A percentile compares a stretch with the other conserved stretches of the same genome.
These are phyloP conservation scores for Debaryomyces singareniensis DNA, from an alignment of 1,139 yeast species.

Conservation along the genomic window DNA sequence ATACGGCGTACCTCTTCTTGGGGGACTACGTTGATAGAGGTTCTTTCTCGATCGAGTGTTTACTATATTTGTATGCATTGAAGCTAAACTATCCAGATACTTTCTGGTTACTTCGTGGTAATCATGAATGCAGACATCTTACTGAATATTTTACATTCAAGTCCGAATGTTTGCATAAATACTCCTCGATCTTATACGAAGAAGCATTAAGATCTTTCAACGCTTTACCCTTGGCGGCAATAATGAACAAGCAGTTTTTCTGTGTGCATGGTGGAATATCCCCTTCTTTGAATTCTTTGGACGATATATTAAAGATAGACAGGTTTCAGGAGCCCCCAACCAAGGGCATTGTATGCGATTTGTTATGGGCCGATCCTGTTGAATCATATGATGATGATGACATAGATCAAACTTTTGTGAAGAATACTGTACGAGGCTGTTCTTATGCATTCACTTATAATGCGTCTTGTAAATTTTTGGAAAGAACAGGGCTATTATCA, in stretches of 20 bases:
- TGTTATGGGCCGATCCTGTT: slow-evolving; percentile 93
- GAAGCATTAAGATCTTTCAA: slow-evolving; percentile 77
- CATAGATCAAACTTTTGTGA: slow-evolving; percentile 45
- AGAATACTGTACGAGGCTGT: slow-evolving; percentile 83
- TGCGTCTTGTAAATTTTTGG: slow-evolving; percentile 79
- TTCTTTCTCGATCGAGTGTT: slow-evolving; percentile 82
- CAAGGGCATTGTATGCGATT: slow-evolving; percentile 88
- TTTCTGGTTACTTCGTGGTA: slow-evolving; percentile 84
- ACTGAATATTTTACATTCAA: slow-evolving; percentile 93
- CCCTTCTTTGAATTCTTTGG: slow-evolving; percentile 69
- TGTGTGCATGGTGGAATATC: slow-evolving; percentile 98
- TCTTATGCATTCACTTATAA: slow-evolving; percentile 83
- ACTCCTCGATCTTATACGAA: slow-evolving; percentile 61
- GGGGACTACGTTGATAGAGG: slow-evolving; percentile 98
- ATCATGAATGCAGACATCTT: slow-evolving; percentile 91
- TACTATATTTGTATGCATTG: slow-evolving; percentile 72
- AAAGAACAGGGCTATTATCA: slow-evolving; percentile 71
- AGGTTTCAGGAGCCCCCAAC: slow-evolving; percentile 94
- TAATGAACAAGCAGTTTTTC: slow-evolving; percentile 90
- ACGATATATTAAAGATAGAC: slow-evolving; percentile 64
- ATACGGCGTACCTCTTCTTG: slow-evolving; percentile 72
- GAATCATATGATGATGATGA: slow-evolving; percentile 78
- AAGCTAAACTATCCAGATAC: slow-evolving; percentile 74
- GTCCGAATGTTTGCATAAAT: slow-evolving; percentile 85
- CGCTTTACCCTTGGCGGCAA: slow-evolving; percentile 85